These are phyloP conservation scores for Fomes fomentarius DNA, from an alignment of 1,284 basidiomycete species.

Conservation along the genomic window DNA sequence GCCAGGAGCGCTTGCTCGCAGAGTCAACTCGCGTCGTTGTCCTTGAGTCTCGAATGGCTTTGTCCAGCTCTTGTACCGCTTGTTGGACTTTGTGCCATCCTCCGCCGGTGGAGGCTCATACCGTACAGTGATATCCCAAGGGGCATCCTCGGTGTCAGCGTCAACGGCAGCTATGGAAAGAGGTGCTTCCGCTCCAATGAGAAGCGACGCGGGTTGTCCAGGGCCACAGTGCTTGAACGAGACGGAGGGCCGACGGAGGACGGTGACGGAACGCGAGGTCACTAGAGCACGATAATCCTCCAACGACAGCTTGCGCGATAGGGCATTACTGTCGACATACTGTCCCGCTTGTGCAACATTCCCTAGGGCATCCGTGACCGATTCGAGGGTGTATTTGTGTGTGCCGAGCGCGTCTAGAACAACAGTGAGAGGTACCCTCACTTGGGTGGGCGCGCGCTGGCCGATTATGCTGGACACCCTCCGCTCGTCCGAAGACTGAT, in stretches of 20 bases:
- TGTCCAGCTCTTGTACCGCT: conserved; percentile 60
- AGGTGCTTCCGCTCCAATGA: conserved; percentile 67
- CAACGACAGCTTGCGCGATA: conserved; percentile 22
- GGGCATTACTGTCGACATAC: conserved; percentile 9
- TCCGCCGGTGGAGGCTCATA: conserved; percentile 56
- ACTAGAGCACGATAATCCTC: conserved; percentile 38
- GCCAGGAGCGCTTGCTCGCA: conserved; percentile 70
- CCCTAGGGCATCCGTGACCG: conserved; percentile 74
- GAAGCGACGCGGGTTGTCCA: conserved; percentile 72
- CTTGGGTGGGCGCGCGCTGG: conserved; percentile 48
- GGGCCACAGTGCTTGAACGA: conserved; percentile 79
- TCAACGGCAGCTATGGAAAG: conserved; percentile 55
- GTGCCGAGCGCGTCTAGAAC: conserved; percentile 63
- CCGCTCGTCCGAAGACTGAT: conserved; percentile 24
- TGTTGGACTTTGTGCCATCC: conserved; percentile 41
- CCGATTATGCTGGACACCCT: conserved; percentile 18
- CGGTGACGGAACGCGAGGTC: conserved; percentile 65
- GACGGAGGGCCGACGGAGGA: conserved; percentile 77
- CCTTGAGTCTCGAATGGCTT: conserved; percentile 56
- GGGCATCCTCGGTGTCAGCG: conserved; percentile 61
- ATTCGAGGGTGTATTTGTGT: conserved; percentile 73
- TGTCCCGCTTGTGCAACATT: conserved; percentile 60
- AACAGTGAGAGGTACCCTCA: conserved; percentile 71
- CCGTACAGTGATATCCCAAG: conserved; percentile 66
- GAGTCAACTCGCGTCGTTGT: conserved; percentile 49